These are phyloP conservation scores for Typha latifolia DNA, from an alignment of 176 grass and related monocot species.

Conservation along the genomic window DNA sequence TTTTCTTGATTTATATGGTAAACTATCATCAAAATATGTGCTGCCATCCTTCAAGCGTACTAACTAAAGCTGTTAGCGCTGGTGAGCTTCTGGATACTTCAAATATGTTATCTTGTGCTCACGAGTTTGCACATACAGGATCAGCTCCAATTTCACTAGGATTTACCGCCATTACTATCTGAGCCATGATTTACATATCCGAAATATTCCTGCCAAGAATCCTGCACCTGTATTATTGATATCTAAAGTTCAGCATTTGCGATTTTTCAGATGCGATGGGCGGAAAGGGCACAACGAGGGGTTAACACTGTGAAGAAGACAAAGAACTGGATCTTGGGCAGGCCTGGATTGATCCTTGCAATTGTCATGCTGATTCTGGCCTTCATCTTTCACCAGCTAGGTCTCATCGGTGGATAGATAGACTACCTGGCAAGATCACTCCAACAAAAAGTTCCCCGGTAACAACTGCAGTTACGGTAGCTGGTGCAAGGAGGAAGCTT, in stretches of 20 bases:
- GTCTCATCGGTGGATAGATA: conserved; percentile 63
- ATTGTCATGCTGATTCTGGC: conserved; percentile 77
- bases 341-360: conserved; percentile 69
- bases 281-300: conserved; percentile 61
- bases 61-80: no score
- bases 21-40: no score
- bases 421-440: background rate
- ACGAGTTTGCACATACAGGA: no score
- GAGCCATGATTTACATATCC: background rate
- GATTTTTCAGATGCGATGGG: conserved; percentile 67
- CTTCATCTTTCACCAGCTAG: conserved; percentile 67
- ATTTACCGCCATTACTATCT: no score
- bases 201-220: background rate
- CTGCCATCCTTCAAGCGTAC: no score
- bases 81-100: no score
- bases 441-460: background rate
- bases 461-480: background rate
- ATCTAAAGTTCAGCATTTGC: no score
- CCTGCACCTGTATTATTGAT: background rate
- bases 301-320: conserved; percentile 64
- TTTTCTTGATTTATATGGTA: no score
- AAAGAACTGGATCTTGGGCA: conserved; percentile 87
- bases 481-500: background rate
- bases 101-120: no score
- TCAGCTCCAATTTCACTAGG: no score